Conservation (phyloP, 2,329 filamentous ascomycete genomes). For the Neopestalotiopsis sp. region DNA sequence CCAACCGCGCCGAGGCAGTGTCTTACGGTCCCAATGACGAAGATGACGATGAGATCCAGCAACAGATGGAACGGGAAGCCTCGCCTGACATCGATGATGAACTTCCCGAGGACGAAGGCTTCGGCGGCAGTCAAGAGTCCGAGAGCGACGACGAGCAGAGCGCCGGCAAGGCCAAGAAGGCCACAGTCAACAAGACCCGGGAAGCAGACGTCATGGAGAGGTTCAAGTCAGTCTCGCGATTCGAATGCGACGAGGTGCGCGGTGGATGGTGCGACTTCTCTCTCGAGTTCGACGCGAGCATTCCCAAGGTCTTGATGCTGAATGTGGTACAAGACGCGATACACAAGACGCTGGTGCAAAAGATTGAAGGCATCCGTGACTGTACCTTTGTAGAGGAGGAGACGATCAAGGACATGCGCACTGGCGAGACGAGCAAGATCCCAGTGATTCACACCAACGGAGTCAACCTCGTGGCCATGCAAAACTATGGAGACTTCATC, state of each 20-base stretch:
- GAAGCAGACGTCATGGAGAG: constrained; percentile 68
- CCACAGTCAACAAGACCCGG: constrained; percentile 49
- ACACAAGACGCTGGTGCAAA: constrained; percentile 81
- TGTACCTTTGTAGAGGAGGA: constrained; percentile 72
- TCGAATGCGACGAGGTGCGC: constrained; percentile 76
- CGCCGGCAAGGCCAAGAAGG: constrained; percentile 31
- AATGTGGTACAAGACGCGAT: constrained; percentile 85
- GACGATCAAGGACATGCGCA: constrained; percentile 51
- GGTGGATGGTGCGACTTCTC: constrained; percentile 82
- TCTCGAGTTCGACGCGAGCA: constrained; percentile 78
- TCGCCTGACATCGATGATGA: constrained; percentile 64
- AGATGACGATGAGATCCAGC: constrained; percentile 79
- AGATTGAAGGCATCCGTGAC: constrained; percentile 76
- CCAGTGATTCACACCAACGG: constrained; percentile 78
- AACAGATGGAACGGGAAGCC: constrained; percentile 63
- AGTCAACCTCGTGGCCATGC: constrained; percentile 90
- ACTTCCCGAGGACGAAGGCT: constrained; percentile 57
- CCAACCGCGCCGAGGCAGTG: constrained; percentile 79
- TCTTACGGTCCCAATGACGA: constrained; percentile 94
- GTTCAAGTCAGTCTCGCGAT: constrained; percentile 72
- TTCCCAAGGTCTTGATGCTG: constrained; percentile 92
- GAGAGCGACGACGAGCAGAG: constrained; percentile 44
- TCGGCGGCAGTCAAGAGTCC: constrained; percentile 53
- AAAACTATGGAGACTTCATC: constrained; percentile 83
- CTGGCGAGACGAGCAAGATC: constrained; percentile 54